Evolutionary conservation across 140 eudicot genomes (phyloP).

Genomic region (Flaveria floridana): DNA sequence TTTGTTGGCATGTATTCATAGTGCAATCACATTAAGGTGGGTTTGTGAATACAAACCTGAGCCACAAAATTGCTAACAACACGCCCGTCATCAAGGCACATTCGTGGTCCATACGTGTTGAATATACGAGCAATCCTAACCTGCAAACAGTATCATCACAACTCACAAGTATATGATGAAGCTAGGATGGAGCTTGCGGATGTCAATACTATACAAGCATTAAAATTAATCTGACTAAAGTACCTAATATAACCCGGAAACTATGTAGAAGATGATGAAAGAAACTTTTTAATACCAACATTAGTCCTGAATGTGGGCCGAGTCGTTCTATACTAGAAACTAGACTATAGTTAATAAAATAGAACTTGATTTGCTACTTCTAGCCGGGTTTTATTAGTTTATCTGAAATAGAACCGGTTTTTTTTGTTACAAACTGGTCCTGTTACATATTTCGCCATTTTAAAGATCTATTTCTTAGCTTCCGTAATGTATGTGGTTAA

Average conservation of each 20-base stretch:
- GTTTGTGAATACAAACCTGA: conserved; percentile 34
- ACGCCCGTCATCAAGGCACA: conserved; percentile 88
- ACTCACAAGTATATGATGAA: background rate
- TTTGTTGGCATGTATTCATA: background rate
- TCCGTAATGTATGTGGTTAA: background rate
- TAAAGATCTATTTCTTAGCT: no score
- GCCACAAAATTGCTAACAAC: conserved; percentile 68
- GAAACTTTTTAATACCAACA: no score
- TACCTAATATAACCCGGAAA: no score
- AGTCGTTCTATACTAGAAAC: no score
- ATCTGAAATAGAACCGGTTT: background rate
- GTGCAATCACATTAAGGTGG: background rate
- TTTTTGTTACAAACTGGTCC: no score
- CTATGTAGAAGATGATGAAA: no score
- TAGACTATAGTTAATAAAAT: background rate
- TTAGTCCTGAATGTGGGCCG: no score
- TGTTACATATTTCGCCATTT: no score
- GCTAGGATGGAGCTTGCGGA: background rate
- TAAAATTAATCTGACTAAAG: background rate
- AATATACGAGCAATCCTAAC: conserved; percentile 84
- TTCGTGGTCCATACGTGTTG: conserved; percentile 82
- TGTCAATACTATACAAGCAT: background rate
- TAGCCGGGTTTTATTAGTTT: background rate
- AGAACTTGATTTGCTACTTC: background rate
- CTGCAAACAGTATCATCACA: conserved; percentile 27